Evolutionary conservation across 345 rosid genomes (phyloP), one percentile per base, ranked within the genome.

Genomic region (Diplotaxis tenuifolia): DNA sequence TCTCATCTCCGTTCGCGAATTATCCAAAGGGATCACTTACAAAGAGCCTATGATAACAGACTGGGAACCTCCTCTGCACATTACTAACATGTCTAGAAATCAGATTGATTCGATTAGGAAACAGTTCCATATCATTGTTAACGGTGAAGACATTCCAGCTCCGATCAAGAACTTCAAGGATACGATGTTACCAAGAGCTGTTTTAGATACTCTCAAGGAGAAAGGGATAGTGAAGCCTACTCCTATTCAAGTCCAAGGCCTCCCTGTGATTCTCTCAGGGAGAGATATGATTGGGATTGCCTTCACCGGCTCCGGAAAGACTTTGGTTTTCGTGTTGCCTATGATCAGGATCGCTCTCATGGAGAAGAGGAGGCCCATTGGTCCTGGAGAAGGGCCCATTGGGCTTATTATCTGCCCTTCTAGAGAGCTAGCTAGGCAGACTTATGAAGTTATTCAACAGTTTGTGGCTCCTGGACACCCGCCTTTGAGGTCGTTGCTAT

Each of bases 241-340:
- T 20, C 98, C 97, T 0, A 93, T 93, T 53, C 97, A 93, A 81
- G 97, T 91, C 38, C 98, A 91, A 75, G 96, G 97, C 10, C 88
- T 93, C 61, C 97, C 98, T 5, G 98, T 89, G 67, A 76, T 87
- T 61, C 72, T 93, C 50, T 57, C 96, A 0, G 97, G 98, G 11
- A 82, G 97, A 66, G 97, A 93, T 69, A 93, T 91, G 98, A 88
- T 89, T 23, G 98, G 96, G 75, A 89, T 93, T 78, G 98, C 97
- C 0, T 93, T 91, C 72, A 91, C 97, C 0, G 97, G 97, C 3
- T 93, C 98, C 0, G 97, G 96, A 40, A 93, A 91, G 86, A 93
- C 98, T 0, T 73, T 93, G 67, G 97, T 89, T 54, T 91, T 91
- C 34, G 97, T 89, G 63, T 83, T 93, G 57, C 98, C 97, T 0